Evolutionary conservation across 2,329 filamentous ascomycete species (phyloP).

Genomic region (Aureobasidium sp.): DNA sequence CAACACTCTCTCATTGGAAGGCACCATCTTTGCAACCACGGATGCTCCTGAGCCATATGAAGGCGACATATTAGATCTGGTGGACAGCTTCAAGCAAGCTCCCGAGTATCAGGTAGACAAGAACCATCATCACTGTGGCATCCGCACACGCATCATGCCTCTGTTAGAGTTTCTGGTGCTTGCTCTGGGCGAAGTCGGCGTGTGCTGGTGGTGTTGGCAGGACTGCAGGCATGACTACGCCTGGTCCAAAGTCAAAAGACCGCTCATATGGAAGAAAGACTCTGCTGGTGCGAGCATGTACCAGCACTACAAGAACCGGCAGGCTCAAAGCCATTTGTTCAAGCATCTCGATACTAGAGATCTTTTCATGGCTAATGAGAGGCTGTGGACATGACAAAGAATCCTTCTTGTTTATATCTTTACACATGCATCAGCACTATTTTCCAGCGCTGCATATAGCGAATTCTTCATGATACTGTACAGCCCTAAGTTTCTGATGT

Average conservation of each 20-base stretch:
- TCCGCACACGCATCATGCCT: conserved; percentile 58
- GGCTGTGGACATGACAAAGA: conserved; percentile 24
- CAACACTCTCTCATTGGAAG: conserved; percentile 51
- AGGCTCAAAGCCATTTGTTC: conserved; percentile 21
- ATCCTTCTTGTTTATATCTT: neutral
- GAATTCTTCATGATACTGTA: neutral
- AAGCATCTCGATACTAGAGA: conserved; percentile 25
- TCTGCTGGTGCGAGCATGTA: conserved; percentile 18
- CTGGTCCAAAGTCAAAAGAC: conserved; percentile 40
- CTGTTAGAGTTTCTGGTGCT: conserved; percentile 57
- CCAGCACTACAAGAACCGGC: conserved; percentile 5
- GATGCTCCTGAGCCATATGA: conserved; percentile 45
- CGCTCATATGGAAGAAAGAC: conserved; percentile 30
- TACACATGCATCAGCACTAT: neutral
- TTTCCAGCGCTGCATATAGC: neutral
- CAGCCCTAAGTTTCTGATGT: no score
- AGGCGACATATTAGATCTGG: conserved; percentile 55
- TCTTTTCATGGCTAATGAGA: conserved; percentile 28
- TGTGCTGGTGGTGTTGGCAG: conserved; percentile 42
- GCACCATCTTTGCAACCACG: conserved; percentile 30
- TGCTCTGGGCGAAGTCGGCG: conserved; percentile 35
- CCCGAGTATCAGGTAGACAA: conserved; percentile 68
- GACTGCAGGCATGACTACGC: conserved; percentile 33
- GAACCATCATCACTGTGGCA: conserved; percentile 66
- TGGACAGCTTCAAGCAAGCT: conserved; percentile 57